These are phyloP conservation scores for Acanthamoeba castellanii DNA, from an alignment of 208 protist genomes.

Conservation along the genomic window DNA sequence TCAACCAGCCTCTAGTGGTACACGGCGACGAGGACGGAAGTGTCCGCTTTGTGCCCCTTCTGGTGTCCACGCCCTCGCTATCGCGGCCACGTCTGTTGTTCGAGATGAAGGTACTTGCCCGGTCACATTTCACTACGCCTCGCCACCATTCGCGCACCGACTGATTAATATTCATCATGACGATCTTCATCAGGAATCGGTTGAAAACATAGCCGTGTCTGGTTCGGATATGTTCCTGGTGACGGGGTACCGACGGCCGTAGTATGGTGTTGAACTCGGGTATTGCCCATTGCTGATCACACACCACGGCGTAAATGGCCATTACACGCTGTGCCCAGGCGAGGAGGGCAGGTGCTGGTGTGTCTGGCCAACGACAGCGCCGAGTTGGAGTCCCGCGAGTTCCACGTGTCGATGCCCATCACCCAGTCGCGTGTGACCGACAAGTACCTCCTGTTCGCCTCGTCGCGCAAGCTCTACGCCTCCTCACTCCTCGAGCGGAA, in stretches of 20 bases:
- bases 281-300: too few relatives aligned
- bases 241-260: not conserved
- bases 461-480: conserved; percentile 18
- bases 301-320: not conserved
- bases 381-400: not conserved
- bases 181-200: not conserved
- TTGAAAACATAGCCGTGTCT: not conserved
- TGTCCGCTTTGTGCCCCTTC: conserved; percentile 27
- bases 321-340: not conserved
- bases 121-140: not conserved
- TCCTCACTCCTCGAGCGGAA: not conserved
- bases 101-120: not conserved
- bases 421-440: not conserved
- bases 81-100: not conserved
- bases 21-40: conserved; percentile 31
- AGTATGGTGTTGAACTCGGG: not conserved
- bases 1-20: conserved; percentile 25
- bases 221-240: not conserved
- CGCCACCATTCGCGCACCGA: not conserved
- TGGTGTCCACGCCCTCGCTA: not conserved
- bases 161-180: not conserved
- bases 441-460: conserved; percentile 24
- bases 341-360: conserved; percentile 7
- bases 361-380: not conserved
- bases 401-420: conserved; percentile 40